A percentile compares a stretch with the other conserved stretches of the same genome.
Conservation (phyloP, 331 rosid species). For the Malus hybrid region DNA sequence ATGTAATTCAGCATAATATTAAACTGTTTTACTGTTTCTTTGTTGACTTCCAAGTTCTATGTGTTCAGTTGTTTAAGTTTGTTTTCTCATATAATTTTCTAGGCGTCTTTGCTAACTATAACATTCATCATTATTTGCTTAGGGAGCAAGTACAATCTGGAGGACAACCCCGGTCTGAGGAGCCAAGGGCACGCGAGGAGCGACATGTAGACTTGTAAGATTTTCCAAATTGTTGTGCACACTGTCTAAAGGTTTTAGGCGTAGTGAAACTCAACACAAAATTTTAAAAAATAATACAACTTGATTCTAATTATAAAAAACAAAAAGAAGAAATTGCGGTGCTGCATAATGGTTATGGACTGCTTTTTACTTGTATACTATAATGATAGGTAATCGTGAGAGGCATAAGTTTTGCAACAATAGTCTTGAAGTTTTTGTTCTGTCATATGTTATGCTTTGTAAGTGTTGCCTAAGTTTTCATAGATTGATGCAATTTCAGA, state of each 20-base stretch:
- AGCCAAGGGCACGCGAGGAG: conserved; percentile 79
- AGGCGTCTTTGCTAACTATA: not conserved
- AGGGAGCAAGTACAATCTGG: conserved; percentile 76
- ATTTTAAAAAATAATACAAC: too few species aligned
- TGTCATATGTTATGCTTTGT: not conserved
- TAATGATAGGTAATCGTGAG: not conserved
- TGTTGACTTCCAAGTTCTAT: not conserved
- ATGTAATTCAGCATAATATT: not conserved
- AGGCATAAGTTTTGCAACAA: not conserved
- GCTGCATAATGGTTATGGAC: not conserved
- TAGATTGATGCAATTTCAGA: not conserved
- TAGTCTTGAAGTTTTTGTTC: not conserved
- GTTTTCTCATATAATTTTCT: not conserved
- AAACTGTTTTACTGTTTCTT: not conserved
- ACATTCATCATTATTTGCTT: conserved; percentile 15
- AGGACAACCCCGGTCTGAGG: conserved; percentile 71
- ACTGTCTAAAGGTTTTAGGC: not conserved
- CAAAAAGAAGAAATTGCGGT: not conserved
- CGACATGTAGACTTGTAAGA: conserved; percentile 59
- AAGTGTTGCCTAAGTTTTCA: not conserved
- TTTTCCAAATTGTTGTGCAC: not conserved
- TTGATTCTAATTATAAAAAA: not conserved
- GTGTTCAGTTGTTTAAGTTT: not conserved
- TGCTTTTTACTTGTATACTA: not conserved
- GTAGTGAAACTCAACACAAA: not conserved